Conservation (phyloP, 345 rosid genomes). For the Corchorus olitorius region DNA sequence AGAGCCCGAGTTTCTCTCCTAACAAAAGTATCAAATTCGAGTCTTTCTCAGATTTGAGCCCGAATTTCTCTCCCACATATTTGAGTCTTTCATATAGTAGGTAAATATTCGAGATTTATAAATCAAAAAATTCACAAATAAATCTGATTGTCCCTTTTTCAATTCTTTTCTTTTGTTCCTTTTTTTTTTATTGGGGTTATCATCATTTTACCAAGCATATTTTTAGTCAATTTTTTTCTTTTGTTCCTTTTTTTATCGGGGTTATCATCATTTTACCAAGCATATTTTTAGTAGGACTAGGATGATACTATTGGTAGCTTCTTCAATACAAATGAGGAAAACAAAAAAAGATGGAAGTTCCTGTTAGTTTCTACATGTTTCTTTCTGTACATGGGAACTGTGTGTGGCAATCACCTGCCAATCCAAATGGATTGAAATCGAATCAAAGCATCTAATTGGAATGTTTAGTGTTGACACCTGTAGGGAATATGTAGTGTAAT, state of each 20-base stretch:
- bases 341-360: not conserved
- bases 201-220: too few relatives aligned
- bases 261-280: slow-evolving; percentile 16
- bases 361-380: slow-evolving; percentile 6
- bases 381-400: slow-evolving; percentile 1
- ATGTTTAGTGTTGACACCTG: not conserved
- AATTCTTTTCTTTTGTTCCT: too few relatives aligned
- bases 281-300: not conserved
- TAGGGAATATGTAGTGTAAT: too few relatives aligned
- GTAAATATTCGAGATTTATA: too few relatives aligned
- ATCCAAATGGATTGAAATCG: not conserved
- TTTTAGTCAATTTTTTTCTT: not conserved
- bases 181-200: too few relatives aligned
- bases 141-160: too few relatives aligned
- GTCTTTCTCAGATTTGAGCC: too few relatives aligned
- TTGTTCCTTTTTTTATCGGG: not conserved
- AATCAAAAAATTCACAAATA: too few relatives aligned
- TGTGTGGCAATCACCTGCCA: not conserved
- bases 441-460: not conserved
- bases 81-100: too few relatives aligned
- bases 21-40: too few relatives aligned
- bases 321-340: not conserved
- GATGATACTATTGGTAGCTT: not conserved
- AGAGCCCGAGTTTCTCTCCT: too few relatives aligned
- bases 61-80: too few relatives aligned